These are phyloP conservation scores for Jackrogersella minutella DNA, from an alignment of 495 filamentous ascomycete genomes.

Conservation along the genomic window DNA sequence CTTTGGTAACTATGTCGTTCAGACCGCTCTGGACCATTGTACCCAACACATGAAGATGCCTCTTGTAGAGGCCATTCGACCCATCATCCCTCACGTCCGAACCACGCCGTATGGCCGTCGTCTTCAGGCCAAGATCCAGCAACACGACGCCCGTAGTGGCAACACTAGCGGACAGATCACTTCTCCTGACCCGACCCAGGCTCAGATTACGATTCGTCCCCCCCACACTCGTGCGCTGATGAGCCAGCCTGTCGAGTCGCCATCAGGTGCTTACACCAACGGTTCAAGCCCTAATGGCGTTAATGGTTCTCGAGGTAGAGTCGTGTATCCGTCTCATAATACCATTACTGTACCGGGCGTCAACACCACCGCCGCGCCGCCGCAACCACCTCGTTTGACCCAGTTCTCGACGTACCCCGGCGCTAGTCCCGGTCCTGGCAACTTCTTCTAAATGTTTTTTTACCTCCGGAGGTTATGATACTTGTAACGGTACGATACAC, in stretches of 20 bases:
- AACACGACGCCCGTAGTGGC: constrained; percentile 49
- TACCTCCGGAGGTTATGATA: constrained; percentile 17
- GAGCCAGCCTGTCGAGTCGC: constrained; percentile 42
- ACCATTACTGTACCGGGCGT: constrained; percentile 37
- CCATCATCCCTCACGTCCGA: constrained; percentile 80
- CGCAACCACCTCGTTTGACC: constrained; percentile 38
- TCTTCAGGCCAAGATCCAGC: constrained; percentile 82
- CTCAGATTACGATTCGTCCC: constrained; percentile 51
- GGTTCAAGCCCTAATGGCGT: constrained; percentile 26
- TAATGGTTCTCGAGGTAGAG: constrained; percentile 38
- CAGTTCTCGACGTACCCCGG: constrained; percentile 37
- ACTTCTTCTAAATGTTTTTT: constrained; percentile 43
- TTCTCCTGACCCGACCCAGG: constrained; percentile 50
- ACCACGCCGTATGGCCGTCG: constrained; percentile 92
- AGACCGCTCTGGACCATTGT: constrained; percentile 91
- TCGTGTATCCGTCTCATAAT: constrained; percentile 41
- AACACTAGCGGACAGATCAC: constrained; percentile 44
- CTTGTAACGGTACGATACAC: constrained; percentile 48
- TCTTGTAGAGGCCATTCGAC: constrained; percentile 84
- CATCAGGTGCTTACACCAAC: constrained; percentile 37
- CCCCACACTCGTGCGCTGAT: constrained; percentile 45
- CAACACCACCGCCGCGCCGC: constrained; percentile 23
- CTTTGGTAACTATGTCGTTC: constrained; percentile 96
- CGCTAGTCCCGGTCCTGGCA: constrained; percentile 22
- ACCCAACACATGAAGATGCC: constrained; percentile 72